A percentile compares a stretch with the other conserved stretches of the same genome.
These are phyloP conservation scores for Prunus padus DNA, from an alignment of 306 rosid genomes.

Conservation along the genomic window DNA sequence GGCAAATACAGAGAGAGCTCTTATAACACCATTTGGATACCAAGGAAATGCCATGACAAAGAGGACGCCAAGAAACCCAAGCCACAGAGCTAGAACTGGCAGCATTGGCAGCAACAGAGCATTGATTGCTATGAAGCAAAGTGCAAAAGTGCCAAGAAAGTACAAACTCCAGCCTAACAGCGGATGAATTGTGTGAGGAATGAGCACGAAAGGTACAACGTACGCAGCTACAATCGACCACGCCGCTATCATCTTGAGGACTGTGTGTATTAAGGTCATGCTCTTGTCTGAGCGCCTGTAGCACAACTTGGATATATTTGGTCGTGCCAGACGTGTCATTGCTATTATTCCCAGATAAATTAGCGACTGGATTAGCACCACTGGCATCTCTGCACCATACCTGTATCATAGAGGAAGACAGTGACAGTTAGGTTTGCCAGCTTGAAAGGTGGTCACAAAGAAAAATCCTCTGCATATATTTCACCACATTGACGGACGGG, in stretches of 20 bases:
- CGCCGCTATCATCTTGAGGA: constrained; percentile 51
- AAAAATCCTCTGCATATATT: neutral
- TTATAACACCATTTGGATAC: constrained; percentile 65
- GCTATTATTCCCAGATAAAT: constrained; percentile 57
- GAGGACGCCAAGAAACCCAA: constrained; percentile 56
- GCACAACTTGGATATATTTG: constrained; percentile 69
- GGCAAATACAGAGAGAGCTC: constrained; percentile 63
- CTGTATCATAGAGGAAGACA: constrained; percentile 31
- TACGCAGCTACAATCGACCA: constrained; percentile 80
- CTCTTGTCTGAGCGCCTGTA: constrained; percentile 66
- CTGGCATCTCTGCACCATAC: constrained; percentile 67
- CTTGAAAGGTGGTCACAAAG: neutral
- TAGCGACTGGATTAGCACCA: constrained; percentile 48
- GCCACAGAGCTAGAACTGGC: constrained; percentile 56
- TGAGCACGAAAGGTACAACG: constrained; percentile 53
- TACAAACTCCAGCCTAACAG: constrained; percentile 72
- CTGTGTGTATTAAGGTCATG: constrained; percentile 41
- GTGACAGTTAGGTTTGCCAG: neutral
- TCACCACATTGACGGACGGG: neutral
- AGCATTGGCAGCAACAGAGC: constrained; percentile 63
- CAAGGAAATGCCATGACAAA: constrained; percentile 81
- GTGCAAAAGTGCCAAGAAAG: constrained; percentile 59
- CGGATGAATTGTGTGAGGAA: constrained; percentile 89
- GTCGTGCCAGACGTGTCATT: constrained; percentile 67
- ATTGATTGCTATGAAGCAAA: constrained; percentile 54